Percentiles rank a stretch among this genome's conserved stretches.
These are phyloP conservation scores for Spinellus fusiger DNA, from an alignment of 192 early-diverging fungal genomes.

Conservation along the genomic window DNA sequence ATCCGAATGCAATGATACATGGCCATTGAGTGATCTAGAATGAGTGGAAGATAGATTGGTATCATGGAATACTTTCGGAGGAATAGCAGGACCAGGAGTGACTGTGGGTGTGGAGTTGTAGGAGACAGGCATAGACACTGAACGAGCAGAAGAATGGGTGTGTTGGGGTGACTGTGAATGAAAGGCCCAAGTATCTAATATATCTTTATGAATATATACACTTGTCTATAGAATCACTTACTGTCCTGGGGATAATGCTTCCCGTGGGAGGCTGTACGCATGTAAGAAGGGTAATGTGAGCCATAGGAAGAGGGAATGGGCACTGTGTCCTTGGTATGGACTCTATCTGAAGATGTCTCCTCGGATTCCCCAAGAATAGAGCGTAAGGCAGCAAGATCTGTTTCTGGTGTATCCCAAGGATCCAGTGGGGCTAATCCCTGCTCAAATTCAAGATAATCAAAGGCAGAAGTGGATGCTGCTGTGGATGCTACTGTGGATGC, in stretches of 20 bases:
- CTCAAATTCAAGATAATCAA: constrained; percentile 60
- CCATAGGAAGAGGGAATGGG: not conserved
- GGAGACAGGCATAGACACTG: no score
- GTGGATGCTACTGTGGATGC: not conserved
- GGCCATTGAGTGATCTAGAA: no score
- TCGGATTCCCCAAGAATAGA: constrained; percentile 39
- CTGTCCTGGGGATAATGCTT: no score
- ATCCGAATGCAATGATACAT: no score
- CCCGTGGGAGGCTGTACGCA: no score
- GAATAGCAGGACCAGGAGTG: constrained; percentile 14
- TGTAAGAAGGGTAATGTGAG: not conserved
- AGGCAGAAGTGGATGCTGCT: constrained; percentile 6
- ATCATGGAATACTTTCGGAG: constrained; percentile 20
- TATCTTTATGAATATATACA: no score
- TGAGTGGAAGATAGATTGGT: not conserved
- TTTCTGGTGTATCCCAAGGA: constrained; percentile 55
- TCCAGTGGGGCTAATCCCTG: constrained; percentile 57
- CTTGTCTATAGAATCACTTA: no score
- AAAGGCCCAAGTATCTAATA: constrained; percentile 14
- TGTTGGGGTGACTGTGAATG: not conserved
- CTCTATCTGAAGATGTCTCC: not conserved
- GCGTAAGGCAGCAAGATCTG: constrained; percentile 47
- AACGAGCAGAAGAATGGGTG: no score
- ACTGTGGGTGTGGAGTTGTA: not conserved
- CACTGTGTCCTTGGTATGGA: not conserved